A percentile compares a stretch with the other conserved stretches of the same genome.
Evolutionary conservation across 208 protist species (phyloP).

Genomic region (Trypanosoma cruzi): DNA sequence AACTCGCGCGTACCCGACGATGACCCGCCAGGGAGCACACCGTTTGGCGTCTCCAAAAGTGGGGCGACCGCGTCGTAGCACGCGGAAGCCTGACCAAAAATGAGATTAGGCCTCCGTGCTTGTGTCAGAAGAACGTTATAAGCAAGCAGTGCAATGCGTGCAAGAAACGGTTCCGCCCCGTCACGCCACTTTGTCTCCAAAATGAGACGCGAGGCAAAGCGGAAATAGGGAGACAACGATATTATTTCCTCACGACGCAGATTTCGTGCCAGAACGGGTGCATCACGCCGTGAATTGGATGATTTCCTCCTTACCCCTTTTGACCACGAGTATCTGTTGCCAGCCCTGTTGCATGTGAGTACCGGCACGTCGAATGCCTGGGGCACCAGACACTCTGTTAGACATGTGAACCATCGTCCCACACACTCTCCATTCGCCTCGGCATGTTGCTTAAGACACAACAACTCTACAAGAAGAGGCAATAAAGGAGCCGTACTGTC

Average conservation of each 20-base stretch:
- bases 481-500: slow-evolving; percentile 38
- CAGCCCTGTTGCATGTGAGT: slow-evolving; percentile 47
- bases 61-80: slow-evolving; percentile 76
- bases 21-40: slow-evolving; percentile 29
- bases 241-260: slow-evolving; percentile 64
- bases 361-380: slow-evolving; percentile 71
- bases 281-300: slow-evolving; percentile 9
- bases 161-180: slow-evolving; percentile 58
- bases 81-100: slow-evolving; percentile 77
- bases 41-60: slow-evolving; percentile 33
- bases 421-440: slow-evolving; percentile 58
- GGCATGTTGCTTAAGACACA: slow-evolving; percentile 56
- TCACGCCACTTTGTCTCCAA: slow-evolving; percentile 66
- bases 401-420: slow-evolving; percentile 64
- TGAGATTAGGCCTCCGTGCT: slow-evolving; percentile 58
- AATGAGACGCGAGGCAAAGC: slow-evolving; percentile 70
- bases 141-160: slow-evolving; percentile 57
- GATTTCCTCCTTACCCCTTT: slow-evolving; percentile 8
- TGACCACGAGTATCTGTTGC: slow-evolving; percentile 11
- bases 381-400: slow-evolving; percentile 59
- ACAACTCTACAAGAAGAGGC: slow-evolving; percentile 54
- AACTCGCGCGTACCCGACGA: neutral
- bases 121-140: slow-evolving; percentile 66
- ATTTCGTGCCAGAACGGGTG: slow-evolving; percentile 59
- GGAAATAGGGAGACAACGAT: slow-evolving; percentile 72